Percentiles rank a stretch among this genome's conserved stretches.
phyloP scores from a whole-genome alignment of 345 rosid species.

The Capsella bursapastoris region DNA sequence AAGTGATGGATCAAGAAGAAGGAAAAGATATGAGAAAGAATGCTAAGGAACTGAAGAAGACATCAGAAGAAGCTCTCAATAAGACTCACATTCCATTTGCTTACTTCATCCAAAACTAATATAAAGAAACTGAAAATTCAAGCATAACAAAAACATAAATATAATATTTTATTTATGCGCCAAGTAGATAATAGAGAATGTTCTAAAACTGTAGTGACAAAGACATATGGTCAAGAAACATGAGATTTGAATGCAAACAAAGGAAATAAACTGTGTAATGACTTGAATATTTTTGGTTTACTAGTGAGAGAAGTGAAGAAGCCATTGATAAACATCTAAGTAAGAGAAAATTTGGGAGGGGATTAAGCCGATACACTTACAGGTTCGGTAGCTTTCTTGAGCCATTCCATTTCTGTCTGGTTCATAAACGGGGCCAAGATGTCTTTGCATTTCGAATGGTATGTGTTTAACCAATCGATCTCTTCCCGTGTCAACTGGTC shows the following conservation, averaged over 20 bases:
- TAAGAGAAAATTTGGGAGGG: not conserved
- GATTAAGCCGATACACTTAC: constrained; percentile 46
- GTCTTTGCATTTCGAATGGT: constrained; percentile 79
- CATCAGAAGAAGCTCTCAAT: constrained; percentile 46
- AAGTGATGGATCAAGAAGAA: constrained; percentile 52
- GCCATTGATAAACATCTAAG: constrained; percentile 32
- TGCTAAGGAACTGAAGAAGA: constrained; percentile 44
- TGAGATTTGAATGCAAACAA: constrained; percentile 30
- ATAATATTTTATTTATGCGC: not conserved
- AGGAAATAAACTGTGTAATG: constrained; percentile 16
- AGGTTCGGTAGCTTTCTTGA: constrained; percentile 84
- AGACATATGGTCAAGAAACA: constrained; percentile 10
- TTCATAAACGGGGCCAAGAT: constrained; percentile 71
- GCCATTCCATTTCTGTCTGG: constrained; percentile 78
- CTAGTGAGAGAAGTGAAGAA: constrained; percentile 7
- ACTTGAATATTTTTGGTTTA: constrained; percentile 21
- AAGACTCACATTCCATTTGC: constrained; percentile 12
- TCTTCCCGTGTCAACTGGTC: constrained; percentile 64
- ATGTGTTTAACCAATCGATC: constrained; percentile 75
- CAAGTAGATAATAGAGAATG: not conserved
- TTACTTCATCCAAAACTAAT: constrained; percentile 29
- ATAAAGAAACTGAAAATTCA: not conserved
- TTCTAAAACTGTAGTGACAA: constrained; percentile 17
- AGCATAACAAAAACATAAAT: not conserved
- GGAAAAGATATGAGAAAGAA: constrained; percentile 43